Evolutionary conservation across 176 grass and related monocot species (phyloP).

Genomic region (Saccharum officinarum): DNA sequence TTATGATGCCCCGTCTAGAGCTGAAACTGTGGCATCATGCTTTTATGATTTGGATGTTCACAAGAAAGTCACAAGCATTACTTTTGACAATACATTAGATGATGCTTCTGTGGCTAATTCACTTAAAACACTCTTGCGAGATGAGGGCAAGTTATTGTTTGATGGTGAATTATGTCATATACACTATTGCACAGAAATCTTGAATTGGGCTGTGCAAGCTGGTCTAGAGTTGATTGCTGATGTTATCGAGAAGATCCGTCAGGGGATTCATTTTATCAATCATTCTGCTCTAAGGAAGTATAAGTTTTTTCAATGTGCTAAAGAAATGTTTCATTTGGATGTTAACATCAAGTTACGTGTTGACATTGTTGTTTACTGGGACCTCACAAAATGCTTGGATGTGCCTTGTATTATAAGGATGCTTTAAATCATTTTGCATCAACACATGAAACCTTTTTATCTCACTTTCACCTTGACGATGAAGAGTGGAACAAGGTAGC

Average conservation of each 20-base stretch:
- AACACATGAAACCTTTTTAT: background rate
- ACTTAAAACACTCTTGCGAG: constrained; percentile 5
- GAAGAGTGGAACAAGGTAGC: constrained; percentile 23
- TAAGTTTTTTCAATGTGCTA: background rate
- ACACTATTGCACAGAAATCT: constrained; percentile 21
- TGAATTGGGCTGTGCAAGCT: constrained; percentile 30
- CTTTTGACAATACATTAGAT: constrained; percentile 28
- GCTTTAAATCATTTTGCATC: constrained; percentile 32
- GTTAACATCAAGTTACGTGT: background rate
- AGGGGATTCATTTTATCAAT: constrained; percentile 24
- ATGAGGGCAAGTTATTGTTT: constrained; percentile 8
- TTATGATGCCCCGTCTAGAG: background rate
- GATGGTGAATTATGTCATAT: constrained; percentile 36
- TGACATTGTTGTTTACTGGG: constrained; percentile 15
- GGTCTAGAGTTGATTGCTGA: constrained; percentile 33
- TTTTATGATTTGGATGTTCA: constrained; percentile 4
- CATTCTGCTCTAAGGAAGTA: background rate
- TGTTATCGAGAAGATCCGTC: constrained; percentile 7
- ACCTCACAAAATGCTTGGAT: constrained; percentile 30
- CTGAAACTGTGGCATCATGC: background rate
- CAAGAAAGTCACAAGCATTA: constrained; percentile 37
- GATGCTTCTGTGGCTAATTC: constrained; percentile 23
- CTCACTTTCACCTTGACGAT: constrained; percentile 10
- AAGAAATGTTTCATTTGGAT: constrained; percentile 18
- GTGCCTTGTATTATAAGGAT: constrained; percentile 6